phyloP scores from a whole-genome alignment of 106 monocot genomes.

The Dioscorea alata region DNA sequence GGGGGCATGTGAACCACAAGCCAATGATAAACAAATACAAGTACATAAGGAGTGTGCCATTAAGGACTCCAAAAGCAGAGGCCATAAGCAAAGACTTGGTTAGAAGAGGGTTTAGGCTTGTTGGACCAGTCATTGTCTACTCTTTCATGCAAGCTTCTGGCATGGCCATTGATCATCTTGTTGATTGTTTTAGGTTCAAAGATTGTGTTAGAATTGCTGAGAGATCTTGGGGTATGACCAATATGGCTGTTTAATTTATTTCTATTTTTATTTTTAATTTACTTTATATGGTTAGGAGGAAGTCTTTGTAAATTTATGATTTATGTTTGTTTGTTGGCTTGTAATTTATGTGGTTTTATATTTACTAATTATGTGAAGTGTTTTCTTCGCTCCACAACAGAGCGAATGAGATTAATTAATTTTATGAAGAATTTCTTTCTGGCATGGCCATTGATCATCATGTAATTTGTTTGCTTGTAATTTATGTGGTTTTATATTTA shows the following conservation, averaged over 20 bases:
- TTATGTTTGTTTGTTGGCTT: too few species aligned
- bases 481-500: too few species aligned
- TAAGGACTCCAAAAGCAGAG: conserved; percentile 73
- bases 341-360: too few species aligned
- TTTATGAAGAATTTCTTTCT: too few species aligned
- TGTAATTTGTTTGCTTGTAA: too few species aligned
- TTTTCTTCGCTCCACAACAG: too few species aligned
- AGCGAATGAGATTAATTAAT: too few species aligned
- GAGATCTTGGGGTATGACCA: conserved; percentile 52
- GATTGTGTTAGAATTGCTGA: conserved; percentile 54
- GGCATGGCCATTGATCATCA: too few species aligned
- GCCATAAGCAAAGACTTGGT: conserved; percentile 83
- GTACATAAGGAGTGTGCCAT: conserved; percentile 42
- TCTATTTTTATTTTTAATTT: neutral
- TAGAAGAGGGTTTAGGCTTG: conserved; percentile 69
- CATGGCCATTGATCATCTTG: conserved; percentile 72
- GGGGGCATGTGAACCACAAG: conserved; percentile 77
- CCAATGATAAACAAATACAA: conserved; percentile 51
- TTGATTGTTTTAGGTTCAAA: conserved; percentile 53
- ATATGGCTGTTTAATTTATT: conserved; percentile 17
- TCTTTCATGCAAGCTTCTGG: conserved; percentile 94
- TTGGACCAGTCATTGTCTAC: conserved; percentile 72
- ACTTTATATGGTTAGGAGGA: too few species aligned
- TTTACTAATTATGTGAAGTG: too few species aligned
- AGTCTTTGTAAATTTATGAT: too few species aligned